Percentiles rank a stretch among this genome's conserved stretches.
phyloP scores from a whole-genome alignment of 2,329 filamentous ascomycete genomes.

The Fusarium udum region DNA sequence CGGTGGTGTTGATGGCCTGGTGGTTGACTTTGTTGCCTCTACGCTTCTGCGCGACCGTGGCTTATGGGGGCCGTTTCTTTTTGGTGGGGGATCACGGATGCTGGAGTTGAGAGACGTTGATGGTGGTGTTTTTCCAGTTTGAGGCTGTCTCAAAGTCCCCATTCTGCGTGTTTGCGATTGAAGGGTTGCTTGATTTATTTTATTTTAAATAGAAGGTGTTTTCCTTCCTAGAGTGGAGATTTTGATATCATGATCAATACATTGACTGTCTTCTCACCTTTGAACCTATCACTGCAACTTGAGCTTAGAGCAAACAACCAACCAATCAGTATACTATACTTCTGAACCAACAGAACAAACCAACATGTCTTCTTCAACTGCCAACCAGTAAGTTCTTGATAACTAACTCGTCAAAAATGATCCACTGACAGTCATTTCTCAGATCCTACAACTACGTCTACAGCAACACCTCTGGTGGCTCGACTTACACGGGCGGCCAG shows the following conservation, averaged over 20 bases:
- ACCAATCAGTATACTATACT: neutral
- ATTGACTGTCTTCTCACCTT: neutral
- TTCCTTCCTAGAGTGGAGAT: neutral
- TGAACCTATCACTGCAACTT: neutral
- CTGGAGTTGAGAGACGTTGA: slow-evolving; percentile 1
- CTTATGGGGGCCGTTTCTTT: slow-evolving; percentile 26
- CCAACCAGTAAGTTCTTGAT: slow-evolving; percentile 15
- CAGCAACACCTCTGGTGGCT: slow-evolving; percentile 12
- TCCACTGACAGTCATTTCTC: neutral
- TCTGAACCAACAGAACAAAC: neutral
- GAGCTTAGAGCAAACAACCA: neutral
- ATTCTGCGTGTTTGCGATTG: slow-evolving; percentile 8
- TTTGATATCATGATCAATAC: neutral
- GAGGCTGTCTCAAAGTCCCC: slow-evolving; percentile 5
- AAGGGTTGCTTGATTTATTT: neutral
- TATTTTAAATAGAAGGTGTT: neutral
- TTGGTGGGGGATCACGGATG: neutral
- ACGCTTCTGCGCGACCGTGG: slow-evolving; percentile 7
- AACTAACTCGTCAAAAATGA: neutral
- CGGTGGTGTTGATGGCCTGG: slow-evolving; percentile 14
- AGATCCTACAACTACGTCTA: slow-evolving; percentile 8
- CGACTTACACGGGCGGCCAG: slow-evolving; percentile 27
- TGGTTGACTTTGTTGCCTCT: neutral
- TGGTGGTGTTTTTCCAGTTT: slow-evolving; percentile 31
- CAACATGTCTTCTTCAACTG: slow-evolving; percentile 21